A percentile compares a stretch with the other conserved stretches of the same genome.
These are phyloP conservation scores for Jackrogersella multiformis DNA, from an alignment of 495 filamentous ascomycete species.

Conservation along the genomic window DNA sequence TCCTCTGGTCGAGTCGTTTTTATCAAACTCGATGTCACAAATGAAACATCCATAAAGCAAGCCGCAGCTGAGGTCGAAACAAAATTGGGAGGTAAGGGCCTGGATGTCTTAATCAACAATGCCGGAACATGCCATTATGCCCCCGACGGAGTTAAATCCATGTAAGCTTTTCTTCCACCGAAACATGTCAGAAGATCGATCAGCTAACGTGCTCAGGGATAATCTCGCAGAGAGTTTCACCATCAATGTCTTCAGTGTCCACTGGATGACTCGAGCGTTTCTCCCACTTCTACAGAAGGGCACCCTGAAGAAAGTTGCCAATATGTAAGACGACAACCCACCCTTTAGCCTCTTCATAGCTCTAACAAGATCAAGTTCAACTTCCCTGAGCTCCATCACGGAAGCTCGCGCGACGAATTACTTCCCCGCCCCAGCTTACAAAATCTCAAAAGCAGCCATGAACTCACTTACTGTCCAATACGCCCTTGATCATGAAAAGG, in stretches of 20 bases:
- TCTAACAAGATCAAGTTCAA: neutral
- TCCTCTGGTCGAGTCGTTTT: neutral
- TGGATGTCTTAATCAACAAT: neutral
- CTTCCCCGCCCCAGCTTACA: neutral
- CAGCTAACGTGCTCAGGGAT: neutral
- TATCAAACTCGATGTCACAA: neutral
- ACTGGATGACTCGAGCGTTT: neutral
- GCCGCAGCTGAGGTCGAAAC: neutral
- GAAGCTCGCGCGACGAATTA: neutral
- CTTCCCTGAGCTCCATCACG: neutral
- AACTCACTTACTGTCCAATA: neutral
- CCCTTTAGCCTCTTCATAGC: neutral
- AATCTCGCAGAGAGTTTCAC: neutral
- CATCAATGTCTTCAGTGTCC: neutral
- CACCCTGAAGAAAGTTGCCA: neutral
- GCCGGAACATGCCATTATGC: neutral
- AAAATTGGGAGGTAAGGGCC: neutral
- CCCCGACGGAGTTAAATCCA: neutral
- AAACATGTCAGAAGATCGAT: too few relatives aligned
- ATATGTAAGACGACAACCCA: neutral
- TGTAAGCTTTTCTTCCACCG: neutral
- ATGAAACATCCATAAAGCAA: neutral
- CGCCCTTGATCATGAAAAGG: neutral
- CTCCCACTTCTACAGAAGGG: neutral
- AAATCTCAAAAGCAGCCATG: neutral